phyloP scores from a whole-genome alignment of 768 basidiomycete genomes.

The Rhodotorula kratochvilovae region DNA sequence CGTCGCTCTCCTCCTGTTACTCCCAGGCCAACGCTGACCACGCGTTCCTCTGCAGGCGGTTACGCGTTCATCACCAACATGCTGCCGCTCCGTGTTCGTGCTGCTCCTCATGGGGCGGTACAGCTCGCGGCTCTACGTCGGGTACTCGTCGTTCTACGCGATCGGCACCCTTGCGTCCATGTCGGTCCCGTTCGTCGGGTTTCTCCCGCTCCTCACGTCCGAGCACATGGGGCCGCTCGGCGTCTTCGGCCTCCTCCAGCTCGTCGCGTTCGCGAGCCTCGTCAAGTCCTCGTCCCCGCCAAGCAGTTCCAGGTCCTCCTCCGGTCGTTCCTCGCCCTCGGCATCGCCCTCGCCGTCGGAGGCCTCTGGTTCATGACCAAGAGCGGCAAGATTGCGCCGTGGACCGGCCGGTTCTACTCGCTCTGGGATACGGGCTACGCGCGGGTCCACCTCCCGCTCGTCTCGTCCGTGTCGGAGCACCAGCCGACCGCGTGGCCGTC shows the following conservation, averaged over 20 bases:
- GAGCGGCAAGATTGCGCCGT: slow-evolving; percentile 92
- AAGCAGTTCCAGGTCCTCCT: slow-evolving; percentile 86
- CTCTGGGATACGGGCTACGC: slow-evolving; percentile 99
- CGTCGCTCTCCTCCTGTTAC: slow-evolving; percentile 40
- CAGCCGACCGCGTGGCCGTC: slow-evolving; percentile 99
- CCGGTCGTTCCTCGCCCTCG: slow-evolving; percentile 61
- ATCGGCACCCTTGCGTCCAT: slow-evolving; percentile 95
- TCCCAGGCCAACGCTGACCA: neutral
- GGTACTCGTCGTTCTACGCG: slow-evolving; percentile 95
- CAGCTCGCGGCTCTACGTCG: slow-evolving; percentile 83
- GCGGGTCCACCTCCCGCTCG: slow-evolving; percentile 49
- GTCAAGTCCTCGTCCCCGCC: slow-evolving; percentile 83
- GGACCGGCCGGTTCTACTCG: slow-evolving; percentile 99
- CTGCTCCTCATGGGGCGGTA: slow-evolving; percentile 94
- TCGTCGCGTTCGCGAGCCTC: slow-evolving; percentile 86
- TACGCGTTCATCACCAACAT: slow-evolving; percentile 99
- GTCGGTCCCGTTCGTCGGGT: slow-evolving; percentile 99
- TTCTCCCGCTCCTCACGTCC: slow-evolving; percentile 93
- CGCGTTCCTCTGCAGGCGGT: slow-evolving; percentile 58
- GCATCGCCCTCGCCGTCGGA: slow-evolving; percentile 65
- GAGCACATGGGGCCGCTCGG: slow-evolving; percentile 99
- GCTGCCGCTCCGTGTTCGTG: slow-evolving; percentile 88
- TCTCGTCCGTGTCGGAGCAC: slow-evolving; percentile 97
- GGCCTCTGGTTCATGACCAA: slow-evolving; percentile 78
- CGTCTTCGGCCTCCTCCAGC: slow-evolving; percentile 92